Conservation (phyloP, 139 green algal species). For the Micractinium sp. region DNA sequence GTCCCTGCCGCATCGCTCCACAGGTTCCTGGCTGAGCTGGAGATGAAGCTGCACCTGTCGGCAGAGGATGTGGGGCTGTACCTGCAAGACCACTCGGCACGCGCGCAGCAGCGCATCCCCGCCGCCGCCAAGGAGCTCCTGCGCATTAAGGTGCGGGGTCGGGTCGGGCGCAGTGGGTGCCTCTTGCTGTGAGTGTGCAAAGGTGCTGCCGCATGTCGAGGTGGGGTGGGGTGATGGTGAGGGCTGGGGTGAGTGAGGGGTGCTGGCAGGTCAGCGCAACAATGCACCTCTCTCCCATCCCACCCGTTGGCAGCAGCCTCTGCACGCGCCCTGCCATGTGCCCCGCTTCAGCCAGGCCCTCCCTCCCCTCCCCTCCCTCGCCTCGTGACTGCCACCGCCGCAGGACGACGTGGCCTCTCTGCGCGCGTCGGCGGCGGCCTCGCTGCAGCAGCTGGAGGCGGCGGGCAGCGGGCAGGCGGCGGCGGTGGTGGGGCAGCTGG, state of each 20-base stretch:
- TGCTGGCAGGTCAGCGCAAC: not conserved
- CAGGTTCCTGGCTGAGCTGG: conserved; percentile 79
- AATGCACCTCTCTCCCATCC: no score
- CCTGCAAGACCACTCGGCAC: conserved; percentile 67
- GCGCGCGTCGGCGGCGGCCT: conserved; percentile 36
- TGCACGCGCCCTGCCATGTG: not conserved
- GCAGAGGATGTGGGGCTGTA: conserved; percentile 80
- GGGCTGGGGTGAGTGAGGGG: not conserved
- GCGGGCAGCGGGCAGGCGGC: not conserved
- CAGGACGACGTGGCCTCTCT: conserved; percentile 64
- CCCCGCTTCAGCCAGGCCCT: not conserved
- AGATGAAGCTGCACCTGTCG: conserved; percentile 84
- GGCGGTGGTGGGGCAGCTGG: conserved; percentile 50
- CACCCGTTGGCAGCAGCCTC: no score
- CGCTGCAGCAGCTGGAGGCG: conserved; percentile 37
- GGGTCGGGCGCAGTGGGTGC: not conserved
- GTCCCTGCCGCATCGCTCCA: not conserved
- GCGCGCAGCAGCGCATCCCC: conserved; percentile 81
- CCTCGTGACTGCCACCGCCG: not conserved
- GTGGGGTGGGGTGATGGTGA: not conserved
- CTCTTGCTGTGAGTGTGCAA: not conserved
- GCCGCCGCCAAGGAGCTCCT: conserved; percentile 85
- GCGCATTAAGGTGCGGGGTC: conserved; percentile 41
- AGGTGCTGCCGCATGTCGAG: not conserved
- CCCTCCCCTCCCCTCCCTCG: not conserved